Base-by-base conservation (phyloP, 495 filamentous ascomycete genomes). In the Penicillium silybi region DNA sequence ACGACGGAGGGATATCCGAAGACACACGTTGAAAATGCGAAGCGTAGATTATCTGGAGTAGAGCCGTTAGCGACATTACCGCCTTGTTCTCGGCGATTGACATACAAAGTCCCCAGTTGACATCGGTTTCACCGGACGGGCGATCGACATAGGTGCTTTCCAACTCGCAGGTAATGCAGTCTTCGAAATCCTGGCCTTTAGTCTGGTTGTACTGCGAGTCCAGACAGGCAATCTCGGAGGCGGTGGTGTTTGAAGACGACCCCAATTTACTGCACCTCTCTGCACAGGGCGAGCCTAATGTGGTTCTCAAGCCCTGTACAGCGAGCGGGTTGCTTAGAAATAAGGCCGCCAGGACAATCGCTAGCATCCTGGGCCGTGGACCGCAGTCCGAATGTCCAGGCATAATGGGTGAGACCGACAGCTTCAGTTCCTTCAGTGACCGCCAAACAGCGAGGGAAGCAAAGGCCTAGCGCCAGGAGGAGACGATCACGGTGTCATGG, bases 81-180 rank as follows among this genome's bases (percentile, higher is more conserved):
- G 42, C 23, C 17, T 5, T 18, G 10, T 9, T 38, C 2, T 20
- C 20, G 19, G 38, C 26, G 11, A 47, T 25, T 41, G 20, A 66
- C 80, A 62, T 72, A 83, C 80, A 86, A 17, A 87, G 66, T 18
- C 68, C 83, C 80, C 80, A 85, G 58, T 77, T 69, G 0, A 82
- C 62, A 59, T 87, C 83, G 4, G 75, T 75, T 61, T 82, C 73
- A 13, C 73, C 72, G 0, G 70, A 73, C 0, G 43, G 38, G 0
- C 65, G 54, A 63, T 80, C 77, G 15, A 70, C 53, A 50, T 74
- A 79, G 6, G 69, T 67, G 48, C 83, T 86, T n/a, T 73, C 61
- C 54, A 85, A 66, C 45, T 82, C 62, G 52, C 85, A 87, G n/a
- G 69, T 64, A 22, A 85, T 46, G 46, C 85, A 87, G 7, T 71